These are phyloP conservation scores for Ustilago cynodontis DNA, from an alignment of 1,284 basidiomycete species.

Conservation along the genomic window DNA sequence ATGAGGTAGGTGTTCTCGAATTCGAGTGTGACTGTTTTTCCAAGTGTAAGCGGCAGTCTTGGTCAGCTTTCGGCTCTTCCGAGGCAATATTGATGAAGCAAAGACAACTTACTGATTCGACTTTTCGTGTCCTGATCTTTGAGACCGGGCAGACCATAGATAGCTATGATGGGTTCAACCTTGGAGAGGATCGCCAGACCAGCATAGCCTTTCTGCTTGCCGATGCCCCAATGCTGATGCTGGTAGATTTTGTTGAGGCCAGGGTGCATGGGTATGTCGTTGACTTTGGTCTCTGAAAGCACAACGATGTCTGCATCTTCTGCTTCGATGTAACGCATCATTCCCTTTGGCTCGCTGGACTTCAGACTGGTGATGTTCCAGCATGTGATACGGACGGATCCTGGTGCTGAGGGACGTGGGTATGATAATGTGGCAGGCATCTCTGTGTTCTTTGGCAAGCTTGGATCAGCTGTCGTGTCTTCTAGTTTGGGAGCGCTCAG, in stretches of 20 bases:
- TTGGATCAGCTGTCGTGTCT: slow-evolving; percentile 40
- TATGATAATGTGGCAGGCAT: slow-evolving; percentile 34
- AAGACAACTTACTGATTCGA: slow-evolving; percentile 45
- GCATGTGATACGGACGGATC: slow-evolving; percentile 46
- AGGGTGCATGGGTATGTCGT: slow-evolving; percentile 59
- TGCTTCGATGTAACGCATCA: slow-evolving; percentile 65
- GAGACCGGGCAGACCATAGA: slow-evolving; percentile 75
- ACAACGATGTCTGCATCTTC: slow-evolving; percentile 67
- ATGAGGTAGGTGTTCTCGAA: slow-evolving; percentile 80
- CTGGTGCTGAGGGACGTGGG: slow-evolving; percentile 30
- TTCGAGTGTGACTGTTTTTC: slow-evolving; percentile 81
- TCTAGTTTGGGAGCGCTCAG: slow-evolving; percentile 33
- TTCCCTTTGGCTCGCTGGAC: slow-evolving; percentile 60
- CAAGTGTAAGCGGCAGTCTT: slow-evolving; percentile 56
- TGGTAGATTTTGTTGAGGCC: slow-evolving; percentile 56
- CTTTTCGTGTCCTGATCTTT: slow-evolving; percentile 56
- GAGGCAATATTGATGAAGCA: background rate
- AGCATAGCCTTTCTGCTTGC: slow-evolving; percentile 72
- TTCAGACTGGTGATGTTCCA: slow-evolving; percentile 68
- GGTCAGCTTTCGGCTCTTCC: background rate
- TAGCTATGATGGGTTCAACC: slow-evolving; percentile 75
- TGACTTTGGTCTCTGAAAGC: slow-evolving; percentile 67
- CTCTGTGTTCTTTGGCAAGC: slow-evolving; percentile 46
- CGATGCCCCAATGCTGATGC: slow-evolving; percentile 68
- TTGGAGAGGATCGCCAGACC: slow-evolving; percentile 87